Conservation (phyloP, 176 grass and related monocot species). For the Rhynchospora breviuscula region DNA sequence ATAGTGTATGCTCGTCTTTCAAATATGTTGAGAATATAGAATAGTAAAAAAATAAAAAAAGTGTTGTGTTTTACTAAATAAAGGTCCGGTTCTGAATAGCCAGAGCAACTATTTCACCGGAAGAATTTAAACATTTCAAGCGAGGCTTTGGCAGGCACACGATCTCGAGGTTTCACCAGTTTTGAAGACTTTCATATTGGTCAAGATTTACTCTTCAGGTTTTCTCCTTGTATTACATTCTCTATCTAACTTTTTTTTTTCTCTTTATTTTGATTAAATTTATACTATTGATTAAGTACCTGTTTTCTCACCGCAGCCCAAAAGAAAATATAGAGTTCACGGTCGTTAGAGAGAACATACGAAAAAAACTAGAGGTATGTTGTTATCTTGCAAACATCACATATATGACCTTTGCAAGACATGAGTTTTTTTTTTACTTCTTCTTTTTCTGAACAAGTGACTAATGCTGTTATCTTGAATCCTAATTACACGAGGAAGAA, state of each 20-base stretch:
- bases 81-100: slow-evolving; percentile 90
- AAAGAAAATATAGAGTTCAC: slow-evolving; percentile 94
- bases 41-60: not conserved
- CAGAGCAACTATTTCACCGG: slow-evolving; percentile 99
- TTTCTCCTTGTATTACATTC: slow-evolving; percentile 5
- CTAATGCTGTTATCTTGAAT: not conserved
- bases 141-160: slow-evolving; percentile 93
- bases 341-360: slow-evolving; percentile 85
- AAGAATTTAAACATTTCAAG: slow-evolving; percentile 89
- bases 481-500: not conserved
- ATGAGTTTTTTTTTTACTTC: not conserved
- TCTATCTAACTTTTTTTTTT: not conserved
- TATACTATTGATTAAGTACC: slow-evolving; percentile 7
- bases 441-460: not conserved
- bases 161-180: slow-evolving; percentile 65
- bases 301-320: slow-evolving; percentile 38
- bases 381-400: not conserved
- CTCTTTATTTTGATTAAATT: not conserved
- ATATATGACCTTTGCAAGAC: not conserved
- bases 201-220: slow-evolving; percentile 94
- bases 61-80: slow-evolving; percentile 37
- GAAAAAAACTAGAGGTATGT: slow-evolving; percentile 70
- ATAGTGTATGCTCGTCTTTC: slow-evolving; percentile 63
- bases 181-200: slow-evolving; percentile 70
- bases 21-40: not conserved